Percentiles rank a stretch among this genome's conserved stretches.
Evolutionary conservation across 371 early-diverging fungal species (phyloP).

Genomic region (Mortierella sp.): DNA sequence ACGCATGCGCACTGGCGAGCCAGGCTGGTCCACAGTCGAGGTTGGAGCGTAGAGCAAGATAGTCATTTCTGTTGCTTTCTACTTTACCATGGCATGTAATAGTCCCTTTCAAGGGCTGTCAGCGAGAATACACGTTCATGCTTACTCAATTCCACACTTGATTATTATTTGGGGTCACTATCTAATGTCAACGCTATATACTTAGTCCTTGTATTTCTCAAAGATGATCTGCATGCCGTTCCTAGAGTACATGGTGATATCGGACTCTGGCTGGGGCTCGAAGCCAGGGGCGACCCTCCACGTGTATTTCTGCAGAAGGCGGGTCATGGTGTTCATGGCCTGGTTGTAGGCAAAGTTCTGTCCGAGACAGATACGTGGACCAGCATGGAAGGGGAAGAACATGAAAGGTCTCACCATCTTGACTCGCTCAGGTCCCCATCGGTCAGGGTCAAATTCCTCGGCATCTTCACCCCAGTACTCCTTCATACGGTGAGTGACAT

Average conservation of each 20-base stretch:
- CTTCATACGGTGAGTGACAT: conserved; percentile 59
- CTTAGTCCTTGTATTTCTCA: conserved; percentile 26
- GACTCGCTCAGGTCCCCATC: conserved; percentile 63
- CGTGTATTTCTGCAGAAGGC: conserved; percentile 33
- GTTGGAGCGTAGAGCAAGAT: conserved; percentile 39
- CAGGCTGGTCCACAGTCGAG: conserved; percentile 33
- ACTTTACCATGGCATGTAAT: too few species aligned
- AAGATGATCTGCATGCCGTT: conserved; percentile 51
- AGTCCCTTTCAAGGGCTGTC: too few species aligned
- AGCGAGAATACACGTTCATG: too few species aligned
- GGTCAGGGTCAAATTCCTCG: conserved; percentile 67
- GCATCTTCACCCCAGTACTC: conserved; percentile 75
- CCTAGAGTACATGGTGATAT: conserved; percentile 53
- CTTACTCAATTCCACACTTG: background rate
- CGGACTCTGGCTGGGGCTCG: conserved; percentile 49
- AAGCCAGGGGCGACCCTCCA: conserved; percentile 45
- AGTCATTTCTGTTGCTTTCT: too few species aligned
- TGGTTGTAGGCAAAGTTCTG: conserved; percentile 55
- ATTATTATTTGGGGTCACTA: background rate
- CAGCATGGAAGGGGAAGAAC: conserved; percentile 55
- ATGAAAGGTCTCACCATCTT: conserved; percentile 47
- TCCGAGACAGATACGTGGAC: conserved; percentile 50
- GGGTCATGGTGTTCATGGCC: conserved; percentile 46
- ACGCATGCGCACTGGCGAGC: conserved; percentile 39
- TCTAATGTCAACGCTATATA: background rate